phyloP scores from a whole-genome alignment of 2,329 filamentous ascomycete genomes.

The Albophoma yamanashiensis region DNA sequence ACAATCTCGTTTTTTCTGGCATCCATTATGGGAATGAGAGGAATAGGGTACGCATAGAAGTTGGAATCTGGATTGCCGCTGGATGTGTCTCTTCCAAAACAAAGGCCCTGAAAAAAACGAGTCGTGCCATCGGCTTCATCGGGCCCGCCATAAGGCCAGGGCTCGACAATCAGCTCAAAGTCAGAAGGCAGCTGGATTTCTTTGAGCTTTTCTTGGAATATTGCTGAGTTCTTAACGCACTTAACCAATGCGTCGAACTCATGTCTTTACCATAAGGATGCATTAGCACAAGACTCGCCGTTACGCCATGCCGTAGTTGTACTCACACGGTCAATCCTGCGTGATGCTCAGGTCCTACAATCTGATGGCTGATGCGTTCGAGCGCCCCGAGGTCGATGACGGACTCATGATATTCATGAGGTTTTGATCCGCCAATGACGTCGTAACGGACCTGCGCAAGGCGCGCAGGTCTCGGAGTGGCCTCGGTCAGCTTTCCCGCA shows the following conservation, averaged over 20 bases:
- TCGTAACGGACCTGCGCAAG: conserved; percentile 30
- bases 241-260: conserved; percentile 24
- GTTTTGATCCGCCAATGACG: conserved; percentile 15
- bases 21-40: conserved; percentile 32
- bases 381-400: conserved; percentile 19
- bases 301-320: too few species aligned
- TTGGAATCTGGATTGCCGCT: conserved; percentile 37
- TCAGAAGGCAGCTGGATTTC: conserved; percentile 13
- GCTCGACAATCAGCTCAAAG: conserved; percentile 20
- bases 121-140: conserved; percentile 17
- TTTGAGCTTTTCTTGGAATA: conserved; percentile 19
- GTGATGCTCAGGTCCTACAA: conserved; percentile 17
- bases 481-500: conserved; percentile 16
- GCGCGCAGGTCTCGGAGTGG: conserved; percentile 19
- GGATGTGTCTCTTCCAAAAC: conserved; percentile 19
- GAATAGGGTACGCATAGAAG: conserved; percentile 44
- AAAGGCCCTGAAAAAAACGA: conserved; percentile 21
- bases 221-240: conserved; percentile 14
- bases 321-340: conserved; percentile 19
- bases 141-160: conserved; percentile 21
- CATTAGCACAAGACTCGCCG: not conserved
- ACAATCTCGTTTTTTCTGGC: conserved; percentile 17
- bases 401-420: conserved; percentile 21
- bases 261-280: conserved; percentile 8
- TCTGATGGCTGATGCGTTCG: conserved; percentile 13